phyloP scores from a whole-genome alignment of 148 eudicot species.

The Vaccinium vitisidaea region DNA sequence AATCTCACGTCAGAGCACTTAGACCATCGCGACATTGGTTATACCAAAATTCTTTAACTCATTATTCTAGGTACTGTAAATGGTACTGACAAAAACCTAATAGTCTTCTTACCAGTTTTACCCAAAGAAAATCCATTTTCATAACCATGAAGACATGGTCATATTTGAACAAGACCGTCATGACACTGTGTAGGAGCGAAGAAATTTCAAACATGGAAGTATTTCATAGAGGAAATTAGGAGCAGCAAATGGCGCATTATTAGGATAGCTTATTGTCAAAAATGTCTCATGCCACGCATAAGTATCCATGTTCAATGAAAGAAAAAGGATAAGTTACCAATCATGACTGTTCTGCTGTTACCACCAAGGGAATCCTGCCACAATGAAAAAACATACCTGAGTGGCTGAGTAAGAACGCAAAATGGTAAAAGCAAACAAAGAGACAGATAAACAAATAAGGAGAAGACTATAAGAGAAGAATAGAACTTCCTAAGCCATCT shows the following conservation, averaged over 20 bases:
- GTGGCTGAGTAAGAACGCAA: constrained; percentile 13
- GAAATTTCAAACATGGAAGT: neutral
- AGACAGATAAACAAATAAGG: neutral
- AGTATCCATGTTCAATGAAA: neutral
- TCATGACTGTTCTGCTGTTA: constrained; percentile 98
- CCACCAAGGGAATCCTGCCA: constrained; percentile 99
- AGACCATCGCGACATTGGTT: neutral
- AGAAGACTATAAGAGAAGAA: neutral
- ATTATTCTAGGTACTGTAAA: neutral
- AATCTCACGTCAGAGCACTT: neutral
- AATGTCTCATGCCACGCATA: neutral
- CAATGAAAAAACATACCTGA: constrained; percentile 13
- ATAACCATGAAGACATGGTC: neutral
- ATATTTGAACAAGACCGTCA: neutral
- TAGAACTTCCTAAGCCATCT: neutral
- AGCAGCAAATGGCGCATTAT: neutral
- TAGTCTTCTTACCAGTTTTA: neutral
- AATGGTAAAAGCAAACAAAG: constrained; percentile 2
- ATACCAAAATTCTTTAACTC: constrained; percentile 6
- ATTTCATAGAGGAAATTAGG: neutral
- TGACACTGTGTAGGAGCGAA: neutral
- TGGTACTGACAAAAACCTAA: neutral
- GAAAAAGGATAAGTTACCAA: constrained; percentile 49
- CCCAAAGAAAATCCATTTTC: neutral
- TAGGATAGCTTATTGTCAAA: neutral